phyloP scores from a whole-genome alignment of 225 moss, liverwort and hornwort species.

The Physcomitrellopsis africana region DNA sequence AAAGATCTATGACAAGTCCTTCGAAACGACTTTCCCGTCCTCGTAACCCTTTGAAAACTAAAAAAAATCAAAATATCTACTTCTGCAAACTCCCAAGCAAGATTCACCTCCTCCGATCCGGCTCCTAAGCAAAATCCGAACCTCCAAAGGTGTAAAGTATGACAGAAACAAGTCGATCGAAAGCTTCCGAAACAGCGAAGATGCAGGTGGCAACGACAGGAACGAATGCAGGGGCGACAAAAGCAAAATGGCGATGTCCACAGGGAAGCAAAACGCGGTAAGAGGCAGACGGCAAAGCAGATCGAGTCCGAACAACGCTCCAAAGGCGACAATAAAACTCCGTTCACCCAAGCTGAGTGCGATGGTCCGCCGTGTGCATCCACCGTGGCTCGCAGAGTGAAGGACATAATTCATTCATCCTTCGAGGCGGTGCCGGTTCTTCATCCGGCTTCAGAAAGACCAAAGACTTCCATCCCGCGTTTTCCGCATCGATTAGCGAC shows the following conservation, averaged over 20 bases:
- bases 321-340: neutral
- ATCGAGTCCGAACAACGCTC: neutral
- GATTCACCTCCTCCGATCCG: neutral
- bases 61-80: neutral
- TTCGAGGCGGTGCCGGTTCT: too few species aligned
- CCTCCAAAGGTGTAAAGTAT: slow-evolving; percentile 9
- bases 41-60: neutral
- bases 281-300: slow-evolving; percentile 20
- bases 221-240: neutral
- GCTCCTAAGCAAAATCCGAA: neutral
- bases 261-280: slow-evolving; percentile 1
- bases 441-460: too few species aligned
- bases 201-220: neutral
- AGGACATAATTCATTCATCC: too few species aligned
- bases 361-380: too few species aligned
- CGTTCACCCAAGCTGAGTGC: too few species aligned
- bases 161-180: neutral
- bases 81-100: neutral
- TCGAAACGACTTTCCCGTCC: neutral
- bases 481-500: too few species aligned
- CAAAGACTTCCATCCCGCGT: too few species aligned
- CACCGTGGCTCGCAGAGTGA: too few species aligned
- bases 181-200: neutral
- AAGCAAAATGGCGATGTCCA: neutral
- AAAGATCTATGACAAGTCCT: neutral